Percentiles rank a stretch among this genome's conserved stretches.
phyloP scores from a whole-genome alignment of 1,139 yeast genomes.

The Pichia sorboxylosa region DNA sequence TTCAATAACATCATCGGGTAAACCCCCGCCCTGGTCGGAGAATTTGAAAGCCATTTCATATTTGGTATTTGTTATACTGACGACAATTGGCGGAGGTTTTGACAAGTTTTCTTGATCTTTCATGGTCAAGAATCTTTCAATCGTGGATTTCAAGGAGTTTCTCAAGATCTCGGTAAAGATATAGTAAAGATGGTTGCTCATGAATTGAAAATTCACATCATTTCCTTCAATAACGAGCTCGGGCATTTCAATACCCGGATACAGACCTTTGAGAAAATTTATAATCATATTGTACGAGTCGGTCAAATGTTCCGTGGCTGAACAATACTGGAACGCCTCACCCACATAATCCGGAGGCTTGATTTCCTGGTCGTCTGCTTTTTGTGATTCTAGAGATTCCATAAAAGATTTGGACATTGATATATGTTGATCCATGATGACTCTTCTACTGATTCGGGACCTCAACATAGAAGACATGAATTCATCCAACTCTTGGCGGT shows the following conservation, averaged over 20 bases:
- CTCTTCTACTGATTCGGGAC: slow-evolving; percentile 79
- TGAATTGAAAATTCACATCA: slow-evolving; percentile 58
- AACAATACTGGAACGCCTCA: slow-evolving; percentile 70
- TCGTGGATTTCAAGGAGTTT: slow-evolving; percentile 45
- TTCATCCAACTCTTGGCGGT: slow-evolving; percentile 52
- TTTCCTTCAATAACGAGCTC: slow-evolving; percentile 64
- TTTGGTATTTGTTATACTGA: slow-evolving; percentile 56
- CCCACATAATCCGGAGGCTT: slow-evolving; percentile 69
- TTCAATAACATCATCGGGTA: slow-evolving; percentile 42
- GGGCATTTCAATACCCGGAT: slow-evolving; percentile 58
- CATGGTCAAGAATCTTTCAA: slow-evolving; percentile 7
- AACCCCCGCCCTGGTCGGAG: slow-evolving; percentile 87
- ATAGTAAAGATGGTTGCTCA: slow-evolving; percentile 78
- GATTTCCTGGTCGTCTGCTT: slow-evolving; percentile 7
- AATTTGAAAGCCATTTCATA: slow-evolving; percentile 64
- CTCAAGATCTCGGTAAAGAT: slow-evolving; percentile 77
- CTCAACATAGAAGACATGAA: slow-evolving; percentile 69
- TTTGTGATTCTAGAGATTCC: slow-evolving; percentile 16
- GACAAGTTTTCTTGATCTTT: slow-evolving; percentile 18
- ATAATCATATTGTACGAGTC: slow-evolving; percentile 44
- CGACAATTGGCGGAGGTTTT: slow-evolving; percentile 55
- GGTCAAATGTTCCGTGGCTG: slow-evolving; percentile 57
- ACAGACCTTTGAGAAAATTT: slow-evolving; percentile 32
- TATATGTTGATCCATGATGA: slow-evolving; percentile 83
- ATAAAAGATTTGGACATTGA: slow-evolving; percentile 59